Evolutionary conservation across 1,284 basidiomycete genomes (phyloP), one percentile per base, ranked within the genome.

Genomic region (Chondrostereum purpureum): DNA sequence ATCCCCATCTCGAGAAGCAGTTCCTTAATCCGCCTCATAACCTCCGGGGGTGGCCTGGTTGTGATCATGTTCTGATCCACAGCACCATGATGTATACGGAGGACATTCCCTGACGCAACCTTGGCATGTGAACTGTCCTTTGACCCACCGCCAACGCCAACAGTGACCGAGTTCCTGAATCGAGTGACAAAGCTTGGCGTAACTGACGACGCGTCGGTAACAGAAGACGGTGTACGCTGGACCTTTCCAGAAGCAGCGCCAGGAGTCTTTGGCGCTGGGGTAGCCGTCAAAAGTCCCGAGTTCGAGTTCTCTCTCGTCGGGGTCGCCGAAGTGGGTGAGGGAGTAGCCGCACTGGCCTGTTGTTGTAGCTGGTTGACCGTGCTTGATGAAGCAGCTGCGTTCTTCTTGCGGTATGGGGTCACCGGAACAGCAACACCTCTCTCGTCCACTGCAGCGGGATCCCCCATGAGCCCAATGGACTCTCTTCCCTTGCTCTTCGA

Each of bases 41-140:
- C 92, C 51, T 92, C 87, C 4, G 81, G 77, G 11, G 95, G 94
- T 12, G 83, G 71, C 14, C 82, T 77, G 5, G 86, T 90, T 6
- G 94, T 96, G 52, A 98, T 80, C 33, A 87, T 95, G 17, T 85
- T 85, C 59, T 91, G 88, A 64, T 98, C 95, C 20, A 99, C 88
- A 1, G 94, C 85, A 53, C 95, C 94, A 53, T 90, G 86, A 59
- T 98, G 95, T 35, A 89, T 78, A 12, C 90, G 81, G 43, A 98
- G 69, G 45, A 78, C 79, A 27, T 73, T 72, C 51, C 24, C 52
- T 20, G 42, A 36, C 23, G 27, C 35, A 40, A 42, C 48, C 12
- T 52, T 50, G n/a, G 52, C 51, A n/a, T 39, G 45, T 20, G 49
- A 51, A 31, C n/a, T 8, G 27, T 31, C 27, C n/a, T n/a, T 31